phyloP scores from a whole-genome alignment of 2,329 filamentous ascomycete species.

The Cryphonectria japonica region DNA sequence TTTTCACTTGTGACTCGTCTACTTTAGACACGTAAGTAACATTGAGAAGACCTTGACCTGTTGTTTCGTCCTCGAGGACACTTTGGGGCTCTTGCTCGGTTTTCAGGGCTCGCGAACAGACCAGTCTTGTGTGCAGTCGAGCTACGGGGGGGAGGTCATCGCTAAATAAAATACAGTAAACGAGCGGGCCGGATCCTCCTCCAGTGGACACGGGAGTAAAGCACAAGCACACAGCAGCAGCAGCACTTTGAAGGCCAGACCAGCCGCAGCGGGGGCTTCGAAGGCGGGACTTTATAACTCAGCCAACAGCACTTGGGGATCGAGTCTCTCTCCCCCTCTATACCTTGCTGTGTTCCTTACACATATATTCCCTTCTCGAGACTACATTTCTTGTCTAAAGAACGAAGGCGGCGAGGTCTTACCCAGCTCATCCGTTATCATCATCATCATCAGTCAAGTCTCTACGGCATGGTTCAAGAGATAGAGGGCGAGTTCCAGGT shows the following conservation, averaged over 20 bases:
- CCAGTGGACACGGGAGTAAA: not conserved
- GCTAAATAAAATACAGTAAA: not conserved
- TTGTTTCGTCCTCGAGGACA: not conserved
- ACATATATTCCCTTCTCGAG: not conserved
- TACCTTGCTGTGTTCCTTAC: not conserved
- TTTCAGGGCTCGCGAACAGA: conserved; percentile 3
- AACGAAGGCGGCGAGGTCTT: not conserved
- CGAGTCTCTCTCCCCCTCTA: not conserved
- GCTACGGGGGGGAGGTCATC: not conserved
- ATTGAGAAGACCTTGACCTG: not conserved
- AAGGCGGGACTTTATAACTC: not conserved
- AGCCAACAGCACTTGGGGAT: not conserved
- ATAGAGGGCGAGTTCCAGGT: conserved; percentile 56
- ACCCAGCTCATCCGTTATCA: not conserved
- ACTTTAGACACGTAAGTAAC: not conserved
- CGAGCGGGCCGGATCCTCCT: conserved; percentile 3
- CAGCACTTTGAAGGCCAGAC: not conserved
- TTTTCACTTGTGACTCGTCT: no score
- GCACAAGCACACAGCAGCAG: not conserved
- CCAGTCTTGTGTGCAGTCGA: conserved; percentile 3
- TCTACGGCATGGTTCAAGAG: conserved; percentile 43
- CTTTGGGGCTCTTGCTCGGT: not conserved
- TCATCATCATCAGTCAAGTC: not conserved
- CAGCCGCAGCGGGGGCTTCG: not conserved
- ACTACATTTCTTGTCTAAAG: not conserved